Evolutionary conservation across 768 basidiomycete genomes (phyloP).

Genomic region (Cantharellus cinnabarinus): DNA sequence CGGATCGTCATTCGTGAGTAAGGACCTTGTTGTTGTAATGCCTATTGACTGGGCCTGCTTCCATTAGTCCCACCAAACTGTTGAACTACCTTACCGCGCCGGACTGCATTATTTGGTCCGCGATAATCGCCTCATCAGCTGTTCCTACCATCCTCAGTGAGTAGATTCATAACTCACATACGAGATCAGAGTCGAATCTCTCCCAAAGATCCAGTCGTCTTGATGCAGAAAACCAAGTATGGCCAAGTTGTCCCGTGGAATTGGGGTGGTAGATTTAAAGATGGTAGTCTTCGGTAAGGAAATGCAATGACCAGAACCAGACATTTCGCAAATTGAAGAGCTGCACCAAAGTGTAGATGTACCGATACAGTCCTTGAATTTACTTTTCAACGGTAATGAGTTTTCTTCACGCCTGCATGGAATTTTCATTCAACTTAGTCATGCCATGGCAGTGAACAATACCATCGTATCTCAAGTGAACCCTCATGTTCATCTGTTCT

Average conservation of each 20-base stretch:
- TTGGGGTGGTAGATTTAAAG: constrained; percentile 86
- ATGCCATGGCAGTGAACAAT: constrained; percentile 43
- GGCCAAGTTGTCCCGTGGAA: constrained; percentile 78
- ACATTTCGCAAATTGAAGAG: constrained; percentile 4
- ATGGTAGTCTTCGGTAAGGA: constrained; percentile 63
- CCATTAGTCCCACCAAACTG: constrained; percentile 70
- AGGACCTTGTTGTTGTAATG: not conserved
- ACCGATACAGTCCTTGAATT: constrained; percentile 67
- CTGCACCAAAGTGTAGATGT: constrained; percentile 59
- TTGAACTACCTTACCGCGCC: constrained; percentile 95
- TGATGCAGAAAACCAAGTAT: constrained; percentile 77
- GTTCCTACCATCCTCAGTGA: constrained; percentile 2
- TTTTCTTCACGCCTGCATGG: constrained; percentile 1
- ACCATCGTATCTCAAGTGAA: constrained; percentile 92
- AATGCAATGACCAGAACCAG: not conserved
- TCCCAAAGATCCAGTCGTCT: constrained; percentile 57
- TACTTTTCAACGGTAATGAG: constrained; percentile 57
- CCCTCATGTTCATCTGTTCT: constrained; percentile 67
- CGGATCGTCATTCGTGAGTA: constrained; percentile 65
- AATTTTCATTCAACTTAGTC: not conserved
- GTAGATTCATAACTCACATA: constrained; percentile 50
- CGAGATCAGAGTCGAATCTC: constrained; percentile 57
- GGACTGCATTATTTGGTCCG: constrained; percentile 35
- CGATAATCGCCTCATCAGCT: constrained; percentile 12
- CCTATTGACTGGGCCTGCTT: constrained; percentile 5